phyloP scores from a whole-genome alignment of 2,329 filamentous ascomycete species.

The Thelonectria rubi region DNA sequence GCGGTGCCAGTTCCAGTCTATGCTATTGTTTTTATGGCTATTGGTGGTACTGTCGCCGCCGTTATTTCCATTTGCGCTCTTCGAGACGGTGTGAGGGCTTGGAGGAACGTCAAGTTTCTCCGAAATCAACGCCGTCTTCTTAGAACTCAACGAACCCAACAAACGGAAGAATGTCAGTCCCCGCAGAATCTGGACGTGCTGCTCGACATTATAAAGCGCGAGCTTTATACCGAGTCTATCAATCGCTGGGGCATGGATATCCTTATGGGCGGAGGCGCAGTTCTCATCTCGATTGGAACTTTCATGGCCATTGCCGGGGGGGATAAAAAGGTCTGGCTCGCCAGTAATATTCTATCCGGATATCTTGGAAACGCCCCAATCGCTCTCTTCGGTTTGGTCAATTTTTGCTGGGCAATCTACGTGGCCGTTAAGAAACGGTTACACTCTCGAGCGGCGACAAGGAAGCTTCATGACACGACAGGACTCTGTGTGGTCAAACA shows the following conservation, averaged over 20 bases:
- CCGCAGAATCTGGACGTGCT: constrained; percentile 47
- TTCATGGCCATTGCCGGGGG: constrained; percentile 63
- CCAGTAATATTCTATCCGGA: constrained; percentile 63
- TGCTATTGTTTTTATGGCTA: constrained; percentile 60
- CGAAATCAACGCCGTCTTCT: constrained; percentile 52
- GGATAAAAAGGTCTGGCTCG: constrained; percentile 51
- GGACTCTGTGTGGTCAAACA: constrained; percentile 44
- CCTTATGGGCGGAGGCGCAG: constrained; percentile 58
- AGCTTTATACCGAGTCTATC: constrained; percentile 60
- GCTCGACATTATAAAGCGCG: constrained; percentile 56
- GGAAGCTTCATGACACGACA: constrained; percentile 38
- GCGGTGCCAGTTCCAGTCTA: constrained; percentile 57
- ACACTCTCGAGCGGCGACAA: constrained; percentile 45
- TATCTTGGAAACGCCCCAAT: constrained; percentile 63
- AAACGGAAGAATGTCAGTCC: constrained; percentile 12
- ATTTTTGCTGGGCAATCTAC: constrained; percentile 57
- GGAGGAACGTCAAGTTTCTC: constrained; percentile 57
- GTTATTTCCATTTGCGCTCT: constrained; percentile 56
- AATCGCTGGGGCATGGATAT: constrained; percentile 62
- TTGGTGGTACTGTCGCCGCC: constrained; percentile 59
- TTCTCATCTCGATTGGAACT: constrained; percentile 61
- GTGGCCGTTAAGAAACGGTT: constrained; percentile 52
- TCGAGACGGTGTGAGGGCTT: constrained; percentile 54
- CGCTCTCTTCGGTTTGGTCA: constrained; percentile 59
- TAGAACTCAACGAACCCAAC: constrained; percentile 28